phyloP scores from a whole-genome alignment of 2,329 filamentous ascomycete species.

The Colletotrichum gigasporum region DNA sequence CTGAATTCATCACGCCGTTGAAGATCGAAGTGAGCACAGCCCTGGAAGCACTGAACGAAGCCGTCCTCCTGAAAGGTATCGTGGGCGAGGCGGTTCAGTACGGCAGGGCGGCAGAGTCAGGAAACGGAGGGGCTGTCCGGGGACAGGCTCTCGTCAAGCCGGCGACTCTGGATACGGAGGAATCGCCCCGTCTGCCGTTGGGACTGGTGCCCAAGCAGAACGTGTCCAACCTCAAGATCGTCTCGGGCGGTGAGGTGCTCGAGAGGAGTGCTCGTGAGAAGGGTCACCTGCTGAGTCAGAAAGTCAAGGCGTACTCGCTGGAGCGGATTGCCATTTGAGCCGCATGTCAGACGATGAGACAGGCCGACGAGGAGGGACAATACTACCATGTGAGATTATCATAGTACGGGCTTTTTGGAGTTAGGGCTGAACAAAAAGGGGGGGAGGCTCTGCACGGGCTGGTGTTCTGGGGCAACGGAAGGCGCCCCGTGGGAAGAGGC shows the following conservation, averaged over 20 bases:
- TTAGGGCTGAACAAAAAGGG: constrained; percentile 21
- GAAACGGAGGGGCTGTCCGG: constrained; percentile 30
- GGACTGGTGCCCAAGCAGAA: constrained; percentile 71
- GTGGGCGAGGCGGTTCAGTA: constrained; percentile 74
- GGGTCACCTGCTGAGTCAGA: constrained; percentile 80
- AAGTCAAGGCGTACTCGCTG: constrained; percentile 83
- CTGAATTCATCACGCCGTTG: constrained; percentile 72
- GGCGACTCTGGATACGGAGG: constrained; percentile 54
- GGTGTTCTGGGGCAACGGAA: background rate
- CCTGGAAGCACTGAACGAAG: constrained; percentile 77
- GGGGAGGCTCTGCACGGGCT: background rate
- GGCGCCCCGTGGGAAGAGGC: constrained; percentile 2
- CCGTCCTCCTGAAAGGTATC: constrained; percentile 69
- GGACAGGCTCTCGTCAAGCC: constrained; percentile 45
- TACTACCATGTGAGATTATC: constrained; percentile 21
- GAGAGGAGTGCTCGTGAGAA: constrained; percentile 77
- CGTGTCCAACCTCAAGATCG: constrained; percentile 66
- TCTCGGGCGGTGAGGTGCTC: constrained; percentile 75
- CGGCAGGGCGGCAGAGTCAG: constrained; percentile 48
- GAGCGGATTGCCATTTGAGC: constrained; percentile 76
- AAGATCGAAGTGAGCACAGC: constrained; percentile 76
- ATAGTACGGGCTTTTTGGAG: constrained; percentile 4
- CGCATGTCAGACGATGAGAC: constrained; percentile 18
- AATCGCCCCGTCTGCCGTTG: constrained; percentile 71
- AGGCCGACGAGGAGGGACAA: background rate